Evolutionary conservation across 805 yeast genomes (phyloP), one percentile per base, ranked within the genome.

Genomic region (Helenozyma baotianmanensis): DNA sequence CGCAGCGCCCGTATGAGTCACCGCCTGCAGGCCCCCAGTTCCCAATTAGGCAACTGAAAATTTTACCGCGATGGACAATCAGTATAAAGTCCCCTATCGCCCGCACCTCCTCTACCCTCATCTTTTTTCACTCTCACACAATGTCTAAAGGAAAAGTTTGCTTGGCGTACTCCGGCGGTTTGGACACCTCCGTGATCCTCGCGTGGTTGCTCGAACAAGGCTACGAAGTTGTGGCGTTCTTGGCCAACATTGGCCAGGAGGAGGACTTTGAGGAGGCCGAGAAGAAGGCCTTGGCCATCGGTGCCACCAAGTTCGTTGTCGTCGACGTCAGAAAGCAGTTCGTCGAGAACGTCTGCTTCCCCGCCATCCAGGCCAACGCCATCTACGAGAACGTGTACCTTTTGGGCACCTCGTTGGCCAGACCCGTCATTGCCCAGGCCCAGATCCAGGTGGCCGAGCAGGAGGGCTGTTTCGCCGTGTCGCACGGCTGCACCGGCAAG

Each of bases 401-500:
- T 40, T 76, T 92, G 54, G 99, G 99, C 56, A 92, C 99, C 38
- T 88, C 99, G 10, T 74, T 92, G 56, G 99, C 99, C 32, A 84
- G 99, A 73, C 99, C 99, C 23, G 96, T 90, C 37, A 92, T 92
- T 64, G 96, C 99, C 36, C 81, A 89, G 69, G 98, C 98, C 32
- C 98, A 92, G 71, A 92, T 92, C 61, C 76, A 83, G 55, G 97
- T 87, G 45, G 99, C 99, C 43, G 94, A 88, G 70, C 76, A 84
- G 54, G 94, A 92, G 65, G 97, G 97, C 46, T 92, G 98, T 75
- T 88, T 90, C 53, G 97, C 97, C 33, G 98, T 92, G 30, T 80
- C 96, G 30, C 99, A 92, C 65, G 99, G 99, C 45, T 92, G 98
- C 72, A 92, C 99, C 49, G 99, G 99, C 71, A 92, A 92, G 73